These are phyloP conservation scores for Eutrema salsugineum DNA, from an alignment of 441 rosid species.

Conservation along the genomic window DNA sequence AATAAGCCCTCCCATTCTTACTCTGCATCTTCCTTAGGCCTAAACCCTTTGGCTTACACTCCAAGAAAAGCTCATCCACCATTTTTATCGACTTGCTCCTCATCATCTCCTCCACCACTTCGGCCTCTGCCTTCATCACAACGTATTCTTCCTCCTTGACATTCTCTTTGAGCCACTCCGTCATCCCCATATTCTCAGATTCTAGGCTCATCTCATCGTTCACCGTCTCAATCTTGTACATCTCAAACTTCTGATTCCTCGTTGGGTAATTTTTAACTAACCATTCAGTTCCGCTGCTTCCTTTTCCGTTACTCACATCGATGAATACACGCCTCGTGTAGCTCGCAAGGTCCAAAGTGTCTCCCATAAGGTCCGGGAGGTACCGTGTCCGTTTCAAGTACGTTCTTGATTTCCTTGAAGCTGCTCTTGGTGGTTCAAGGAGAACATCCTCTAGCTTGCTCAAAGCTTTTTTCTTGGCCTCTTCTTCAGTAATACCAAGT, in stretches of 20 bases:
- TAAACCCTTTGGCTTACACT: constrained; percentile 53
- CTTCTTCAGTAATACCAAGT: constrained; percentile 35
- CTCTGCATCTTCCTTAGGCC: constrained; percentile 22
- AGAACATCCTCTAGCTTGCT: constrained; percentile 68
- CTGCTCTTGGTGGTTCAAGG: constrained; percentile 72
- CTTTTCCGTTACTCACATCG: constrained; percentile 52
- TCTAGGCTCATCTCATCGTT: constrained; percentile 38
- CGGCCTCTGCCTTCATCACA: constrained; percentile 90
- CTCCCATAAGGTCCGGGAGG: constrained; percentile 63
- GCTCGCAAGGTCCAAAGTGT: constrained; percentile 51
- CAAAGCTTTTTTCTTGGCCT: constrained; percentile 53
- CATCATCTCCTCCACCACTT: constrained; percentile 70
- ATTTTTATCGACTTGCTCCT: constrained; percentile 47
- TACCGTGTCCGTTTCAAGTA: constrained; percentile 56
- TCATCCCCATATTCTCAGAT: constrained; percentile 43
- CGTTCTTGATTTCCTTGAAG: constrained; percentile 55
- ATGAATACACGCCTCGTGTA: constrained; percentile 66
- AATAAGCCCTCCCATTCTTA: constrained; percentile 53
- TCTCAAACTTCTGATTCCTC: constrained; percentile 57
- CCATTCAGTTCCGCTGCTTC: constrained; percentile 58
- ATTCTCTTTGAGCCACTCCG: constrained; percentile 62
- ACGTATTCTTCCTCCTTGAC: constrained; percentile 63
- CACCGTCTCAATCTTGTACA: constrained; percentile 69
- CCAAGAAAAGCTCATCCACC: constrained; percentile 88
- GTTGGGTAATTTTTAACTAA: constrained; percentile 66